Base-by-base conservation (phyloP, 306 rosid genomes). In the Mimosa bimucronata region DNA sequence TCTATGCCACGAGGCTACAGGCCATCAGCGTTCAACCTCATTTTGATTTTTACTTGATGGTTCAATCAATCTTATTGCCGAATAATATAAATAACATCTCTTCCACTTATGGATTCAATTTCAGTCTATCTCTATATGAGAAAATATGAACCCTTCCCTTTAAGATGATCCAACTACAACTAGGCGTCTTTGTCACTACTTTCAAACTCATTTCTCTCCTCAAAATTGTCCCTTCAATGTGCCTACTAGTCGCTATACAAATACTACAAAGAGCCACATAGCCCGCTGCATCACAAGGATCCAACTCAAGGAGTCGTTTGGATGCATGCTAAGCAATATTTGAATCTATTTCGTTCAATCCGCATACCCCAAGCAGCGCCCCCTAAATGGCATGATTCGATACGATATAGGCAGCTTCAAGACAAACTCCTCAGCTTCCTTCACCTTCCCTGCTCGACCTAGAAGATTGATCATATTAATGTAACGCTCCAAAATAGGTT, bases 151-250 rank as follows among this genome's bases (percentile, higher is more conserved):
- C 89, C 65, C 66, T 75, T 26, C 40, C 38, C 67, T 92, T 83
- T 75, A 91, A 71, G 65, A 74, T 31, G 76, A 91, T 83, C 97
- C 97, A 93, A 83, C 97, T 93, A 81, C 90, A 89, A 37, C 97
- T 94, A 28, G 97, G 94, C 74, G 71, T 77, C 3, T 34, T 34
- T 34, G 38, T 34, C 38, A 34, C 38, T 34, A 34, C 38, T 34
- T 34, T 34, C 38, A 34, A 34, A 34, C 38, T 34, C 38, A 34
- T 34, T 34, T 34, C 38, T 34, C 38, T 34, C 5, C 38, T 34
- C 38, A 34, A 34, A 34, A 2, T 34, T 34, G 38, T 34, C 38
- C 38, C 38, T 2, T 34, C 38, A 34, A 34, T 34, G 38, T 34
- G 38, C 5, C 3, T 60, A 38, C 87, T 86, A 55, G 84, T 88